Conservation (phyloP, 2,329 filamentous ascomycete species). For the Coniella vitis region DNA sequence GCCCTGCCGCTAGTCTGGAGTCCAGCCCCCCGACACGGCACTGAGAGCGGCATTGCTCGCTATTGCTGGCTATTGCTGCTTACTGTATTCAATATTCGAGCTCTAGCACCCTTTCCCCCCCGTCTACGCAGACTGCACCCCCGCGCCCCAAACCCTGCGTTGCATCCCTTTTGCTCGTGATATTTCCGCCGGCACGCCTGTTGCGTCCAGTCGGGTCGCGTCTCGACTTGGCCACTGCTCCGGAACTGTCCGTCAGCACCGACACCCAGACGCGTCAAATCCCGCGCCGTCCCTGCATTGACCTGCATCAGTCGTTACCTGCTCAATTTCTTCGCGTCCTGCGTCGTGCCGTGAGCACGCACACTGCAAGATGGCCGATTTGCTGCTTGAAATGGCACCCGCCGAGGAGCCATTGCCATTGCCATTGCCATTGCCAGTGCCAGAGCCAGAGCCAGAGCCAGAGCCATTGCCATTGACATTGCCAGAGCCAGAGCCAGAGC, state of each 20-base stretch:
- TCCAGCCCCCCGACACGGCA: neutral
- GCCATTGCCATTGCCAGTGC: neutral
- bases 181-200: neutral
- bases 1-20: neutral
- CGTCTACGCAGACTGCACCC: too few species aligned
- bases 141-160: too few species aligned
- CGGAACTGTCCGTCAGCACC: neutral
- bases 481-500: neutral
- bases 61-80: too few species aligned
- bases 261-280: slow-evolving; percentile 10
- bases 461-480: neutral
- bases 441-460: neutral
- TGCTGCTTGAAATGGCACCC: slow-evolving; percentile 5
- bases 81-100: too few species aligned
- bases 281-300: neutral
- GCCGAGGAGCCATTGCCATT: slow-evolving; percentile 2
- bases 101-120: too few species aligned
- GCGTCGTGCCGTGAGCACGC: too few species aligned
- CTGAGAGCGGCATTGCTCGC: too few species aligned
- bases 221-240: neutral
- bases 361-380: slow-evolving; percentile 8
- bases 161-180: too few species aligned
- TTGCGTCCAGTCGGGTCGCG: neutral
- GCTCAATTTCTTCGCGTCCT: slow-evolving; percentile 5
- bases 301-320: neutral